A percentile compares a stretch with the other conserved stretches of the same genome.
Conservation (phyloP, 306 rosid genomes). For the Benincasa hispida region DNA sequence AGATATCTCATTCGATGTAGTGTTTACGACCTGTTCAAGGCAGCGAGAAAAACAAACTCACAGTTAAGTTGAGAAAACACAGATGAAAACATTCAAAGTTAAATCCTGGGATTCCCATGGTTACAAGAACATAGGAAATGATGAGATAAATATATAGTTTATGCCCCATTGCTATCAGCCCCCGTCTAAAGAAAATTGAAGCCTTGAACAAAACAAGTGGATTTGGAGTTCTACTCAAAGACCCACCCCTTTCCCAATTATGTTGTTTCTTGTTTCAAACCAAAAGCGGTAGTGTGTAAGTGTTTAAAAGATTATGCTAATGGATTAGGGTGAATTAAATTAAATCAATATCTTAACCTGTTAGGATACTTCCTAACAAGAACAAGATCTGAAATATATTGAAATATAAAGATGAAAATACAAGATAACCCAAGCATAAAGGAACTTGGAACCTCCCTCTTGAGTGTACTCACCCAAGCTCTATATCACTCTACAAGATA, state of each 20-base stretch:
- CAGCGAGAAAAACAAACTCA: neutral
- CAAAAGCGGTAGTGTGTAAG: neutral
- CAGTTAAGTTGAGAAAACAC: neutral
- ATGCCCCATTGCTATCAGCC: neutral
- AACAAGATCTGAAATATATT: no score
- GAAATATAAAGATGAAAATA: no score
- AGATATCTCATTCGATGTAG: constrained; percentile 55
- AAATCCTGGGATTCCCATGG: neutral
- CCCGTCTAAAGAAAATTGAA: neutral
- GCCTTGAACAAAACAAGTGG: neutral
- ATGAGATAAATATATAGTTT: neutral
- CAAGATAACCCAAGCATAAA: no score
- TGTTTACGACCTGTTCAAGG: constrained; percentile 66
- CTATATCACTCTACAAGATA: no score
- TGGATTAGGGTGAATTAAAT: no score
- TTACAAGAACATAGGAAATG: neutral
- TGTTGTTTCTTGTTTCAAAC: neutral
- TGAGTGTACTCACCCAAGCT: no score
- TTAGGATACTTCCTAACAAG: no score
- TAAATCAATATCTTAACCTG: no score
- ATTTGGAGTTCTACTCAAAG: neutral
- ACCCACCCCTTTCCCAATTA: neutral
- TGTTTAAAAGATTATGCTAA: no score
- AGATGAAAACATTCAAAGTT: neutral
- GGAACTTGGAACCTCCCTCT: no score